Percentiles rank a stretch among this genome's conserved stretches.
Evolutionary conservation across 2,329 filamentous ascomycete species (phyloP).

Genomic region (Scytalidium sp.): DNA sequence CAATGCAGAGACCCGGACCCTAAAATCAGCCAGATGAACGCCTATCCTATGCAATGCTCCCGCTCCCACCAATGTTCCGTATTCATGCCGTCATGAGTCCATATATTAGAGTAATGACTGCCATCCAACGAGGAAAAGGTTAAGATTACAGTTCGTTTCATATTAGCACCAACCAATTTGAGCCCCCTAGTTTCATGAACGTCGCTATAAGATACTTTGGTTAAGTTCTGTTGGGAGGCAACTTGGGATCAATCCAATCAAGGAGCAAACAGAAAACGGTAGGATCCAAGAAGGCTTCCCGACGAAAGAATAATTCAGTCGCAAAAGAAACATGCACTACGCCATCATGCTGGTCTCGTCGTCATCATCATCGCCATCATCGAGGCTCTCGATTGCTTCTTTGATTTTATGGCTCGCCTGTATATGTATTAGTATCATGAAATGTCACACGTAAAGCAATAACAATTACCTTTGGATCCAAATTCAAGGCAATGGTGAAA

Average conservation of each 20-base stretch:
- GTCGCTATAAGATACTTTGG: neutral
- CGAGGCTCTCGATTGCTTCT: constrained; percentile 89
- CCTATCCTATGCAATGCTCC: neutral
- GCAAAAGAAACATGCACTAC: neutral
- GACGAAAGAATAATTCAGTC: neutral
- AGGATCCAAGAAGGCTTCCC: too few species aligned
- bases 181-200: neutral
- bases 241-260: neutral
- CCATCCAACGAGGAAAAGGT: neutral
- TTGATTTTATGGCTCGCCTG: constrained; percentile 93
- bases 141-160: neutral
- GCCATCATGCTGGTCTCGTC: constrained; percentile 55
- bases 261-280: neutral
- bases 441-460: neutral
- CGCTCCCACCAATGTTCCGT: neutral
- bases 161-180: neutral
- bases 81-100: neutral
- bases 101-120: neutral
- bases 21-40: neutral
- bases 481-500: constrained; percentile 89
- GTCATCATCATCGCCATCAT: constrained; percentile 71
- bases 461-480: constrained; percentile 84
- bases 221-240: neutral
- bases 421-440: constrained; percentile 15
- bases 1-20: neutral